A percentile compares a stretch with the other conserved stretches of the same genome.
These are phyloP conservation scores for Wickerhamomyces chaumierensis DNA, from an alignment of 805 yeast genomes.

Conservation along the genomic window DNA sequence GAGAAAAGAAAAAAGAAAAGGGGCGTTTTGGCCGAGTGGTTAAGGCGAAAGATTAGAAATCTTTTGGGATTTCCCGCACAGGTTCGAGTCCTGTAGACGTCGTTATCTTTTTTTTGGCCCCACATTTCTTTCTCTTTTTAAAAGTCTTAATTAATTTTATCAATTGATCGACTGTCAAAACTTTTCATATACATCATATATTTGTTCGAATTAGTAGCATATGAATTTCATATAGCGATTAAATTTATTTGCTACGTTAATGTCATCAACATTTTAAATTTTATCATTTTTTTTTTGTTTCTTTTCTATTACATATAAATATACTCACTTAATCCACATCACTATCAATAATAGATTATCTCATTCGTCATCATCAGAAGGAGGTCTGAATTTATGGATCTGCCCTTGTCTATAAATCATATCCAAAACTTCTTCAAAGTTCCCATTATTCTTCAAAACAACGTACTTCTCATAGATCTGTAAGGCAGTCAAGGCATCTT, in stretches of 20 bases:
- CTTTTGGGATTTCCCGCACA: slow-evolving; percentile 53
- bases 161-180: too few species aligned
- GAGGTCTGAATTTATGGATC: slow-evolving; percentile 18
- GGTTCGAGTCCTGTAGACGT: slow-evolving; percentile 70
- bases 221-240: too few species aligned
- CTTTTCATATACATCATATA: too few species aligned
- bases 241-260: too few species aligned
- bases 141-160: too few species aligned
- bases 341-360: too few species aligned
- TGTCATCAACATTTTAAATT: too few species aligned
- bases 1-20: too few species aligned
- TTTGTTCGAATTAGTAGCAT: too few species aligned
- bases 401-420: slow-evolving; percentile 62
- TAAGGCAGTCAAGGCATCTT: slow-evolving; percentile 87
- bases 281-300: slow-evolving; percentile 1
- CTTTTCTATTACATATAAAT: background rate
- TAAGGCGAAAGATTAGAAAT: slow-evolving; percentile 55
- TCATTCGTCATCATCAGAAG: slow-evolving; percentile 7
- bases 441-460: slow-evolving; percentile 46
- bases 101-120: slow-evolving; percentile 34
- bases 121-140: too few species aligned
- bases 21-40: slow-evolving; percentile 47
- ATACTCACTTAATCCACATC: too few species aligned
- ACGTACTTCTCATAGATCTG: slow-evolving; percentile 61
- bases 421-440: slow-evolving; percentile 49